A percentile compares a stretch with the other conserved stretches of the same genome.
phyloP scores from a whole-genome alignment of 2,329 filamentous ascomycete genomes.

The Aureobasidium sp. region DNA sequence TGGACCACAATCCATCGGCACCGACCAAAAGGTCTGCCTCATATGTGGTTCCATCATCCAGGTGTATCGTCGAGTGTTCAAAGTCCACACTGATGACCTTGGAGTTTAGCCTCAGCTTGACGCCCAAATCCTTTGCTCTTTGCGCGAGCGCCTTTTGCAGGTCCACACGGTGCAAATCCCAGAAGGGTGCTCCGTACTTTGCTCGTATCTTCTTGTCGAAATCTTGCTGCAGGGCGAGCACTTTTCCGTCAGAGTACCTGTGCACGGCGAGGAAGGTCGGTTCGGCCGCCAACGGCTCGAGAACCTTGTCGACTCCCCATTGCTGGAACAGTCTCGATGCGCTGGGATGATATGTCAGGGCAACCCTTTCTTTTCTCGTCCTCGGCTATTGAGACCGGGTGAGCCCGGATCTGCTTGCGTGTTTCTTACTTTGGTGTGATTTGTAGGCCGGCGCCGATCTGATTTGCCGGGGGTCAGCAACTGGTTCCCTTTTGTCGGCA shows the following conservation, averaged over 20 bases:
- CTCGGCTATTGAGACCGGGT: slow-evolving; percentile 18
- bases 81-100: slow-evolving; percentile 45
- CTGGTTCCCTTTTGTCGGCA: neutral
- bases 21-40: slow-evolving; percentile 53
- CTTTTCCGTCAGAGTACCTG: slow-evolving; percentile 44
- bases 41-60: slow-evolving; percentile 34
- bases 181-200: slow-evolving; percentile 52
- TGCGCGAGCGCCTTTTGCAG: slow-evolving; percentile 49
- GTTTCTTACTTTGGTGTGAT: slow-evolving; percentile 37
- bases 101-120: slow-evolving; percentile 43
- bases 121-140: slow-evolving; percentile 48
- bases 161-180: slow-evolving; percentile 57
- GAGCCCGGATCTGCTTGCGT: slow-evolving; percentile 17
- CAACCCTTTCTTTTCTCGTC: neutral
- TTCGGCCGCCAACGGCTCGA: slow-evolving; percentile 35
- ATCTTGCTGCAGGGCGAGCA: slow-evolving; percentile 45
- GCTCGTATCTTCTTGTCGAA: slow-evolving; percentile 48
- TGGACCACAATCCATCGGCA: slow-evolving; percentile 59
- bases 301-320: slow-evolving; percentile 43
- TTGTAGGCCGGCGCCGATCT: slow-evolving; percentile 48
- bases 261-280: slow-evolving; percentile 47
- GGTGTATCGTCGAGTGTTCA: slow-evolving; percentile 37
- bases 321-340: slow-evolving; percentile 43
- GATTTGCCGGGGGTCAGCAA: neutral
- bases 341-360: slow-evolving; percentile 25